Evolutionary conservation across 805 yeast genomes (phyloP).

Genomic region (Candida fluviatilis): DNA sequence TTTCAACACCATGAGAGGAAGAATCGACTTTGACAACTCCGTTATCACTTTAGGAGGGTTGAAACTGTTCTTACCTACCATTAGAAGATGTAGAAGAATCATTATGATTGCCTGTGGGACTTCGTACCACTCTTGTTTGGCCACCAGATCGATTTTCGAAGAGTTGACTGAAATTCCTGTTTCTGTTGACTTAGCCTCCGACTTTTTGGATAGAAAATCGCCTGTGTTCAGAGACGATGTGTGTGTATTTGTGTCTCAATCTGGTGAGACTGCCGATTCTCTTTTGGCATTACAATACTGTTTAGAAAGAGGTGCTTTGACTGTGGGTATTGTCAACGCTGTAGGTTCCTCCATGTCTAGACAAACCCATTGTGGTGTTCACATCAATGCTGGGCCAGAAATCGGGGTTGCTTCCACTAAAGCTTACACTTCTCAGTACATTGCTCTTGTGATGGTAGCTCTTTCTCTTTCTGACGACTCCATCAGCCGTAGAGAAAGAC

Average conservation of each 20-base stretch:
- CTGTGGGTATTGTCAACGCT: slow-evolving; percentile 95
- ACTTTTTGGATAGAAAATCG: slow-evolving; percentile 87
- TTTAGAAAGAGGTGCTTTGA: slow-evolving; percentile 93
- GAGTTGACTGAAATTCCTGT: slow-evolving; percentile 95
- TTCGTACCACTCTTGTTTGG: slow-evolving; percentile 96
- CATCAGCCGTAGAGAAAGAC: slow-evolving; percentile 70
- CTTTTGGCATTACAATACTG: slow-evolving; percentile 94
- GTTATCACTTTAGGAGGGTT: slow-evolving; percentile 86
- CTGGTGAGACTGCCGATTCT: slow-evolving; percentile 98
- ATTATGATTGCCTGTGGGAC: slow-evolving; percentile 99
- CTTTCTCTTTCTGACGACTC: slow-evolving; percentile 91
- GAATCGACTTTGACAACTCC: slow-evolving; percentile 84
- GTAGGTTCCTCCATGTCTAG: slow-evolving; percentile 97
- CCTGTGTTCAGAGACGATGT: slow-evolving; percentile 99
- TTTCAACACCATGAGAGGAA: slow-evolving; percentile 98
- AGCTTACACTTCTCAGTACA: slow-evolving; percentile 97
- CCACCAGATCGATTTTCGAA: slow-evolving; percentile 93
- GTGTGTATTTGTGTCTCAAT: slow-evolving; percentile 95
- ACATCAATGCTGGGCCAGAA: slow-evolving; percentile 98
- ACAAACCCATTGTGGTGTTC: slow-evolving; percentile 98
- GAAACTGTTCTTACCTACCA: slow-evolving; percentile 75
- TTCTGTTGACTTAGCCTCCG: slow-evolving; percentile 88
- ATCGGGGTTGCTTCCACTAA: slow-evolving; percentile 99
- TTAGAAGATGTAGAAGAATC: slow-evolving; percentile 90
- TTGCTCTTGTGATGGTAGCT: slow-evolving; percentile 96